Evolutionary conservation across 305 asterid species (phyloP).

Genomic region (Striga hermonthica): DNA sequence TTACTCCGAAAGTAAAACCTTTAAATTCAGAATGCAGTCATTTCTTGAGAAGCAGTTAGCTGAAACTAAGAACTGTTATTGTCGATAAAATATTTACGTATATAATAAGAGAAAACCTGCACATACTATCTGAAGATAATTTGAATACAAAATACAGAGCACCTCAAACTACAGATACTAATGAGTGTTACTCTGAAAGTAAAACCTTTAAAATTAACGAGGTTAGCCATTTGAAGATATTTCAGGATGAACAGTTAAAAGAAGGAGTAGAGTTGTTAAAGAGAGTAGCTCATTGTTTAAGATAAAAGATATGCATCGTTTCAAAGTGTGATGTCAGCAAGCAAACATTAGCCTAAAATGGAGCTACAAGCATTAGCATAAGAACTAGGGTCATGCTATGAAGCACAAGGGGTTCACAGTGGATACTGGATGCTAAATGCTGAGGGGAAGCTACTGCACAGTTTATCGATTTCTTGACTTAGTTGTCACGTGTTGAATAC

Average conservation of each 20-base stretch:
- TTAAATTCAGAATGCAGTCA: neutral
- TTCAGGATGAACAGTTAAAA: neutral
- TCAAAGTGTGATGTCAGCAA: neutral
- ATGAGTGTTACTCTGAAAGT: neutral
- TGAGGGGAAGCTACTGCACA: neutral
- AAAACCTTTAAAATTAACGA: neutral
- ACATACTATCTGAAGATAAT: neutral
- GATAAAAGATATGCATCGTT: neutral
- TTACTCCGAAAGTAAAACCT: neutral
- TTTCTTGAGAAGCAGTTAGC: neutral
- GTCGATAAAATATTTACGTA: neutral
- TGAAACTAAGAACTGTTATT: neutral
- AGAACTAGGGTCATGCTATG: neutral
- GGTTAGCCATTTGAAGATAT: neutral
- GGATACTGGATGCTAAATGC: neutral
- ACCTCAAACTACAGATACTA: too few relatives aligned
- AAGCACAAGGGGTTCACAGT: neutral
- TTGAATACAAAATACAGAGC: neutral
- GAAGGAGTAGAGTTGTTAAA: neutral
- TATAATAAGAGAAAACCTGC: constrained; percentile 1
- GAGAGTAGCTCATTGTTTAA: neutral
- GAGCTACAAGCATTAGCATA: constrained; percentile 4
- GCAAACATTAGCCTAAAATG: neutral
- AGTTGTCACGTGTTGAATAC: neutral
- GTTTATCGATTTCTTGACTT: constrained; percentile 2